Evolutionary conservation across 192 early-diverging fungal genomes (phyloP), one percentile per base, ranked within the genome.

Genomic region (Coemansia sp.): DNA sequence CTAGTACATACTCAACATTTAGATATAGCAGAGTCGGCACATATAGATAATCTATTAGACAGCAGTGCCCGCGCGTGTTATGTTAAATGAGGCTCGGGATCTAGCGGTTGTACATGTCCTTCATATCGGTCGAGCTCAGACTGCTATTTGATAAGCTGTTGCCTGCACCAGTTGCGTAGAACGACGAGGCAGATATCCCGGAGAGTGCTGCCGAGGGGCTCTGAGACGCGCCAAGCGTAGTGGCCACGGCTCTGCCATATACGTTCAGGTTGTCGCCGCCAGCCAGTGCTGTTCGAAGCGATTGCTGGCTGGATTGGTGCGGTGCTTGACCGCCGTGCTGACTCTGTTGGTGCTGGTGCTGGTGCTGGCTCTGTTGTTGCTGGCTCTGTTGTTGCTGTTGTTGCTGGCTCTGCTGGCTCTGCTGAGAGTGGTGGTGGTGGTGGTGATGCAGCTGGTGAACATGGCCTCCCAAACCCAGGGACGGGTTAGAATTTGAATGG

Each of bases 91-190:
- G 49, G 35, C n/a, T 7, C 9, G 38, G 34, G 22, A 4, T 52
- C 59, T 62, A 80, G 52, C 78, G 78, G 47, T 60, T 70, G 70
- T 81, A 81, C 67, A 75, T 63, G 61, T 76, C 79, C 56, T 70
- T 81, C 70, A 80, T 74, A 20, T 81, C 79, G 56, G 37, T 63
- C 22, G 79, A 81, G 49, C 70, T 73, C 24, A 81, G 64, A 32
- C 74, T 81, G 56, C 73, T 81, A 34, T 61, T 76, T 15, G 79
- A 81, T 35, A 81, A 45, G 62, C 68, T 81, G 60, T 58, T 75
- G 60, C 53, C 58, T 13, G 74, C 39, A 38, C 79, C 74, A n/a
- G 73, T 56, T 11, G 73, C 61, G 39, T 81, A 81, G 40, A 81
- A 74, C 35, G 71, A 65, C 29, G 71, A 37, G 16, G 59, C 41